A percentile compares a stretch with the other conserved stretches of the same genome.
Conservation (phyloP, 108 stramenopile genomes). For the Pseudonitzschia multistriata region DNA sequence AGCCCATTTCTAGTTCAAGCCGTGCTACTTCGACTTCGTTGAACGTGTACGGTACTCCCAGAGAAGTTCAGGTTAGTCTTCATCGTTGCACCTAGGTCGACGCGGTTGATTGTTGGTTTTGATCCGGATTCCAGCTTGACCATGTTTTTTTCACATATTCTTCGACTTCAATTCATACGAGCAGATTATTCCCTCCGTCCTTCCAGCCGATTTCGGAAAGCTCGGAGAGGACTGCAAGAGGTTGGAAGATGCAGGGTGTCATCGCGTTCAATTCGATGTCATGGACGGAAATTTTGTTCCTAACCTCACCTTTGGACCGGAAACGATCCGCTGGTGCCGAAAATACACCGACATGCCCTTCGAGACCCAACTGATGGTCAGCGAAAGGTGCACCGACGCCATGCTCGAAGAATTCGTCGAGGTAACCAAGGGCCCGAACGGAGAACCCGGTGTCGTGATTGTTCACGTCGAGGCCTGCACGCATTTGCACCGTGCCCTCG, state of each 20-base stretch:
- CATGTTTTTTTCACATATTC: no score
- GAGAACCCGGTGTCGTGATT: constrained; percentile 22
- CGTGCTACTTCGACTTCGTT: not conserved
- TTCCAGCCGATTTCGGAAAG: constrained; percentile 22
- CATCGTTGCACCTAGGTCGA: no score
- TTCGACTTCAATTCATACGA: no score
- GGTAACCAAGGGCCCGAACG: constrained; percentile 10
- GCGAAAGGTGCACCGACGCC: constrained; percentile 22
- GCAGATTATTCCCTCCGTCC: constrained; percentile 22
- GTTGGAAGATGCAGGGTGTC: constrained; percentile 22
- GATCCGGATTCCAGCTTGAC: no score
- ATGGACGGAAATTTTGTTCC: constrained; percentile 29
- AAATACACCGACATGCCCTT: constrained; percentile 20
- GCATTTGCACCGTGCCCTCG: constrained; percentile 18
- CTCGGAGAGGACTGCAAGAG: constrained; percentile 14
- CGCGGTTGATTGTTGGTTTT: no score
- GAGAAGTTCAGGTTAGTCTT: not conserved
- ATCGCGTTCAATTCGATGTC: constrained; percentile 24
- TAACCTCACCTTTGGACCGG: constrained; percentile 10
- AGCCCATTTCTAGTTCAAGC: not conserved
- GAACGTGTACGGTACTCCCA: not conserved
- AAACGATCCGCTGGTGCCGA: constrained; percentile 3
- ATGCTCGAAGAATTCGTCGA: constrained; percentile 18
- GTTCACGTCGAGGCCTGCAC: constrained; percentile 28
- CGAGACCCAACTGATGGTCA: constrained; percentile 25